A percentile compares a stretch with the other conserved stretches of the same genome.
Evolutionary conservation across 768 basidiomycete species (phyloP).

Genomic region (Leccinum imitatum): DNA sequence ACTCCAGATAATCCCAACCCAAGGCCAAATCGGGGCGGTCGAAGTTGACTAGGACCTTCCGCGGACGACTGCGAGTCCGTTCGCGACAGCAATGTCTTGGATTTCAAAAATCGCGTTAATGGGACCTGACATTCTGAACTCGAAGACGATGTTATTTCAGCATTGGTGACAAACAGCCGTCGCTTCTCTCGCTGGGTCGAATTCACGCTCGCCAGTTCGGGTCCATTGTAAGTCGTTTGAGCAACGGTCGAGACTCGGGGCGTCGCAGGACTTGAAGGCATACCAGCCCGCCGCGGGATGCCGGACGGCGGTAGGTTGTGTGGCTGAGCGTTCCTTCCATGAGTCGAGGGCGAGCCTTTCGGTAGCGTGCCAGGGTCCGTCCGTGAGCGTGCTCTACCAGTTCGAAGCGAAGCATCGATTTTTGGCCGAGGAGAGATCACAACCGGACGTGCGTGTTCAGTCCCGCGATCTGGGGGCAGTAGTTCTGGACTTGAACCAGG

Average conservation of each 20-base stretch:
- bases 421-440: conserved; percentile 11
- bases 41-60: conserved; percentile 17
- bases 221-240: conserved; percentile 9
- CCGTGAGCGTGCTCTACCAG: conserved; percentile 29
- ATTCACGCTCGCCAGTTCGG: conserved; percentile 37
- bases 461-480: not conserved
- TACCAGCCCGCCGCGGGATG: conserved; percentile 27
- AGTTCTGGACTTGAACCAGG: conserved; percentile 11
- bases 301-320: conserved; percentile 17
- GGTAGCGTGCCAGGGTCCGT: conserved; percentile 28
- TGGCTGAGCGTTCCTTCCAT: conserved; percentile 10
- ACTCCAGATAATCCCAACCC: conserved; percentile 26
- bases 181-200: conserved; percentile 29
- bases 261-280: conserved; percentile 17
- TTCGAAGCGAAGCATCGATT: conserved; percentile 13
- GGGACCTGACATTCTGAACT: conserved; percentile 40
- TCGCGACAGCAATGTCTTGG: conserved; percentile 13
- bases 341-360: conserved; percentile 8
- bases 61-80: conserved; percentile 24
- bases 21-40: conserved; percentile 30
- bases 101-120: conserved; percentile 15
- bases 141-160: conserved; percentile 41
- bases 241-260: conserved; percentile 11
- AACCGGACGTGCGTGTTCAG: conserved; percentile 8
- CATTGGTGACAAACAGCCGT: conserved; percentile 46